Evolutionary conservation across 2,329 filamentous ascomycete genomes (phyloP), one percentile per base, ranked within the genome.

Genomic region (Pyrenochaeta sp.): DNA sequence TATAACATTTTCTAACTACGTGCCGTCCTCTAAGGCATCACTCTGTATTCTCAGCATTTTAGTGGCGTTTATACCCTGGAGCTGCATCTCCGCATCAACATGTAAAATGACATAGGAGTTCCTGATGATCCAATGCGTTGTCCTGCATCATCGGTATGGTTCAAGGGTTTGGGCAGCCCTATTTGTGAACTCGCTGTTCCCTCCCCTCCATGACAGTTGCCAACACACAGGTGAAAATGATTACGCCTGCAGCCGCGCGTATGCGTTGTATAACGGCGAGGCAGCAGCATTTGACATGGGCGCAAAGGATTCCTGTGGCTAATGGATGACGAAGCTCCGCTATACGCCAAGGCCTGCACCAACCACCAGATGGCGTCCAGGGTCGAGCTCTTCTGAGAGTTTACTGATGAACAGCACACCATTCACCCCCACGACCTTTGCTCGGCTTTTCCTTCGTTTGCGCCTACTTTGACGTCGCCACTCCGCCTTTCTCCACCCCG

Each of bases 181-280:
- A 62, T 67, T 64, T 54, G 66, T 64, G 51, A 44, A 49, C 51
- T 43, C 50, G 62, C 64, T 60, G 37, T 62, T 53, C 34, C 32
- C 56, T 53, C 46, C 60, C 64, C 66, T 58, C 64, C 60, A 61
- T 59, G 9, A 61, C 58, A 45, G 47, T 39, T 69, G 66, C 63
- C 70, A 73, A 54, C 69, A 69, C 71, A 72, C 52, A 58, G 25
- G 28, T 49, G 49, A 49, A 56, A 45, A 51, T 54, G 63, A 65
- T 68, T 71, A 65, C 63, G 66, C 69, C 70, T 75, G 73, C 71
- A 72, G 72, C 68, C 72, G 71, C 63, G 68, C 64, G 68, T 74
- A 59, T 75, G 73, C 64, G 72, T 71, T 74, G 72, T 67, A 62
- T 52, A 52, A 50, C 42, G 61, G 56, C 28, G 53, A 68, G 65